Evolutionary conservation across 2,329 filamentous ascomycete species (phyloP), one percentile per base, ranked within the genome.

Genomic region (Aspergillus floridensis): DNA sequence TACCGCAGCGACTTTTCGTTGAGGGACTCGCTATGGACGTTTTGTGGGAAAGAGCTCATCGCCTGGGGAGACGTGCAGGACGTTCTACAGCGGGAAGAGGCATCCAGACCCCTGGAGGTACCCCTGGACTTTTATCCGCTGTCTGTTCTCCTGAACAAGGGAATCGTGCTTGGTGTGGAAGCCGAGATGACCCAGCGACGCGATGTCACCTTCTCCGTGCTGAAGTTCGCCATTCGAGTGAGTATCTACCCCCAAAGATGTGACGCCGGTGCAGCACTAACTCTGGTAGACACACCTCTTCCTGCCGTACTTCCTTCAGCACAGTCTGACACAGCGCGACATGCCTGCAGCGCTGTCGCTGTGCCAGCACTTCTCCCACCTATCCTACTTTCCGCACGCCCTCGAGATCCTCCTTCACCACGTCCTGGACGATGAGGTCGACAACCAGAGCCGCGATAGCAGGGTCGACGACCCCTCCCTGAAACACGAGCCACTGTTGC

Each of bases 61-160:
- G 85, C 91, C 3, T 99, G 95, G 95, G 86, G 91, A 24, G 91
- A 96, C 71, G 86, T 96, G 46, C 87, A 92, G 65, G 91, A 95
- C 61, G 87, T 98, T 31, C 79, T 98, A 46, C 84, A 87, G 38
- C 88, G 89, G 21, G 85, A 87, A 62, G 91, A 96, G 55, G 75
- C 96, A 3, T 89, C 91, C 2, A 82, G 85, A 8, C 86, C 91
- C 2, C 88, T 96, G 11, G 85, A 88, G 24, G 86, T 98, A 57
- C 84, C 89, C 0, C 81, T 96, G n/a, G 95, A 99, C 74, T 99
- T 98, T 74, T 98, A 98, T 70, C 95, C 95, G 0, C 79, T 98
- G 14, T 96, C 93, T 1, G 86, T 93, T 2, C 79, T 97, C 4
- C 79, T 96, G n/a, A 88, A 88, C 59, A 97, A 97, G 74, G 93